Percentiles rank a stretch among this genome's conserved stretches.
These are phyloP conservation scores for Diaporthe eres DNA, from an alignment of 2,329 filamentous ascomycete genomes.

Conservation along the genomic window DNA sequence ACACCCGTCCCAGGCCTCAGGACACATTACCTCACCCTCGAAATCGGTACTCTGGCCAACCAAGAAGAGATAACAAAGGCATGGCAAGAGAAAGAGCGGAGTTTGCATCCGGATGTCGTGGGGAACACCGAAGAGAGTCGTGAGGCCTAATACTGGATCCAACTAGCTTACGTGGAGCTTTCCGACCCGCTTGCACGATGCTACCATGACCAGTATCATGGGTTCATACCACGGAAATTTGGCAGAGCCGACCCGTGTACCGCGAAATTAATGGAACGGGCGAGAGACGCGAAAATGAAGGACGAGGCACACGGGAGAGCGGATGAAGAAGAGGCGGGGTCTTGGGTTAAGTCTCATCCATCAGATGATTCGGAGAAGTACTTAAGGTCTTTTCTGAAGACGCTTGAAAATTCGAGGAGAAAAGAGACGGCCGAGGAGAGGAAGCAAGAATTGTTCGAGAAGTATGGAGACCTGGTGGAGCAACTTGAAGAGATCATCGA, in stretches of 20 bases:
- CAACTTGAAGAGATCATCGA: neutral
- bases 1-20: neutral
- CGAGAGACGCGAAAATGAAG: neutral
- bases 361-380: too few species aligned
- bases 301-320: neutral
- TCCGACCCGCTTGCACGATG: conserved; percentile 5
- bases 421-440: too few species aligned
- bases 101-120: neutral
- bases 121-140: neutral
- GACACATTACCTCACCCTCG: neutral
- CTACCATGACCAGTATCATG: conserved; percentile 7
- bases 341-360: too few species aligned
- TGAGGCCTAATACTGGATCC: neutral
- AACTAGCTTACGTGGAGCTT: neutral
- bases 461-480: neutral
- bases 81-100: neutral
- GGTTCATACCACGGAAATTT: neutral
- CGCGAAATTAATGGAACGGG: neutral
- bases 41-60: neutral
- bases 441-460: neutral
- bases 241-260: neutral
- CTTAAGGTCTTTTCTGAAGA: too few species aligned
- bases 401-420: too few species aligned
- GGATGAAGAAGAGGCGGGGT: neutral
- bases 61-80: neutral